Percentiles rank a stretch among this genome's conserved stretches.
Conservation (phyloP, 2,329 filamentous ascomycete genomes). For the Capronia epimyces region DNA sequence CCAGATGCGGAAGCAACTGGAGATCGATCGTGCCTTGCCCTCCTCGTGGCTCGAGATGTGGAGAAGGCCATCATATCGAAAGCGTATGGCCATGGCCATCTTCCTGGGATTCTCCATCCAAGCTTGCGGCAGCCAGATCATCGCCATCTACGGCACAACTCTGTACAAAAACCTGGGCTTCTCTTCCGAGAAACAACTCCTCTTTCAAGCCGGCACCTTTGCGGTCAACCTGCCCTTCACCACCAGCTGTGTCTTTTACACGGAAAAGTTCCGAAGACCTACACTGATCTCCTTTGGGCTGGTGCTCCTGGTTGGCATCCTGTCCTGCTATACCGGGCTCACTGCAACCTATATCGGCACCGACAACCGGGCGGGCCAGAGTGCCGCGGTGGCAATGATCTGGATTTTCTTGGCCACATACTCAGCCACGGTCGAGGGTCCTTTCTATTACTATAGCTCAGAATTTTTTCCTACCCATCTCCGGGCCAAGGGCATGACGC, state of each 20-base stretch:
- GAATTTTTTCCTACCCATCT: slow-evolving; percentile 6
- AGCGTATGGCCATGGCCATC: not conserved
- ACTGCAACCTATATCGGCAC: slow-evolving; percentile 35
- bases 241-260: slow-evolving; percentile 39
- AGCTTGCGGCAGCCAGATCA: not conserved
- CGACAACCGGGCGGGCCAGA: slow-evolving; percentile 34
- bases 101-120: not conserved
- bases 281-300: slow-evolving; percentile 37
- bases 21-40: not conserved
- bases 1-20: not conserved
- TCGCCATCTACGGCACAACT: not conserved
- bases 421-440: not conserved
- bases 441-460: slow-evolving; percentile 16
- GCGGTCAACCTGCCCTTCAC: slow-evolving; percentile 34
- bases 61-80: not conserved
- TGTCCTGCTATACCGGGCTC: slow-evolving; percentile 38
- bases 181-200: not conserved
- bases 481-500: slow-evolving; percentile 1
- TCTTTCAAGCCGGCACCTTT: not conserved
- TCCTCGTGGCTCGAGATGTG: not conserved
- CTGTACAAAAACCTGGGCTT: not conserved
- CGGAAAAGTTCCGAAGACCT: slow-evolving; percentile 32
- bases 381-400: slow-evolving; percentile 39
- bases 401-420: slow-evolving; percentile 34
- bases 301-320: slow-evolving; percentile 38